Conservation (phyloP, 768 basidiomycete species). For the Sarcomyxa edulis region DNA sequence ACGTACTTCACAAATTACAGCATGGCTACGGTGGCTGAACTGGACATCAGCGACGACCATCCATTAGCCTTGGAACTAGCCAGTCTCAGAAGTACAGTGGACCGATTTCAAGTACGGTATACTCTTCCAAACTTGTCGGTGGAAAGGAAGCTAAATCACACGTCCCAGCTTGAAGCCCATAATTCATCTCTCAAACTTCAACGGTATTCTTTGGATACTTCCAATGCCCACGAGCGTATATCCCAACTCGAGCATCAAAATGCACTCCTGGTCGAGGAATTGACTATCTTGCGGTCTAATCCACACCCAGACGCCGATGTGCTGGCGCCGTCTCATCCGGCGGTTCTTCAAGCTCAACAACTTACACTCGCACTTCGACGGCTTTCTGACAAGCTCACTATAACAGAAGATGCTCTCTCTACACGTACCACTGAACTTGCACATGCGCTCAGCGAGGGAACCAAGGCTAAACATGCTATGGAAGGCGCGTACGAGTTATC, state of each 20-base stretch:
- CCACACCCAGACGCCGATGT: slow-evolving; percentile 41
- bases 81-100: slow-evolving; percentile 39
- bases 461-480: slow-evolving; percentile 32
- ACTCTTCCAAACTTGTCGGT: slow-evolving; percentile 4
- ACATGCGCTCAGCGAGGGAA: slow-evolving; percentile 35
- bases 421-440: slow-evolving; percentile 44
- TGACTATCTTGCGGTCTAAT: slow-evolving; percentile 47
- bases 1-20: too few species aligned
- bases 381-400: slow-evolving; percentile 60
- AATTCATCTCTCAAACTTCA: slow-evolving; percentile 63
- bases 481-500: slow-evolving; percentile 55
- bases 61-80: slow-evolving; percentile 41
- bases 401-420: slow-evolving; percentile 52
- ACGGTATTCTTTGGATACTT: slow-evolving; percentile 48
- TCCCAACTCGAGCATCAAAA: slow-evolving; percentile 56
- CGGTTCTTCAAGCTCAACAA: slow-evolving; percentile 34
- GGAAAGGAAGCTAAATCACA: slow-evolving; percentile 9
- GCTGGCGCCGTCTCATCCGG: slow-evolving; percentile 19
- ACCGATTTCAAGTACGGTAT: slow-evolving; percentile 41
- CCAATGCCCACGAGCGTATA: slow-evolving; percentile 41
- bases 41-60: slow-evolving; percentile 26
- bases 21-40: too few species aligned
- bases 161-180: slow-evolving; percentile 62
- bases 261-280: slow-evolving; percentile 46
- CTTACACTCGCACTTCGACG: slow-evolving; percentile 66